Evolutionary conservation across 768 basidiomycete genomes (phyloP), one percentile per base, ranked within the genome.

Genomic region (Galerina sulciceps): DNA sequence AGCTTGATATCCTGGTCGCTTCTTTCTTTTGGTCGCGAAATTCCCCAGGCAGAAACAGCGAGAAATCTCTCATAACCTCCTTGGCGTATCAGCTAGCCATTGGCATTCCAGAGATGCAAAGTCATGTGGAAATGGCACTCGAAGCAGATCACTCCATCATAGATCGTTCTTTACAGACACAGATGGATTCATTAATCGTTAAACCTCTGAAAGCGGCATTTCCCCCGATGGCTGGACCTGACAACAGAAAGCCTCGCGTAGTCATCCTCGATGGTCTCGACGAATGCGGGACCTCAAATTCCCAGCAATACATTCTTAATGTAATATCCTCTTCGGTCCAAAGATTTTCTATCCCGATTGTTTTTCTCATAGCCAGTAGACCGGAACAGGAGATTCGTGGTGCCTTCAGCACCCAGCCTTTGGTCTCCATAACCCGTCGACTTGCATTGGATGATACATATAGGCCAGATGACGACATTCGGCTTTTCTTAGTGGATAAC

Each of bases 241-340:
- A 31, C 4, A 8, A 31, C 26, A 31, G 23, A 36, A 11, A 36
- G 11, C 63, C 63, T 0, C 46, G 42, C 2, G 14, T 69, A 2
- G 55, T 69, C 34, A 52, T 65, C 20, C 61, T 69, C 6, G 68
- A 69, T 22, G 68, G 66, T 2, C 51, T 69, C 22, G 59, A 69
- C 31, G 66, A 69, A 55, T 69, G 64, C 23, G 44, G 41, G 2
- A 48, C 37, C 10, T 17, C 42, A 0, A 44, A 64, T 11, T 15
- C 18, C 4, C 66, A 67, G 38, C 14, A n/a, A 31, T 50, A 61
- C 13, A 56, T 65, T 23, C 43, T 67, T 2, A n/a, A 46, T 13
- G 49, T 47, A 10, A 22, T 62, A 9, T 35, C 44, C 9, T 36
- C 59, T 38, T 51, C 45, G 36, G n/a, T 57, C 13, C 35, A 35